Evolutionary conservation across 495 filamentous ascomycete species (phyloP).

Genomic region (Rusavskia elegans): DNA sequence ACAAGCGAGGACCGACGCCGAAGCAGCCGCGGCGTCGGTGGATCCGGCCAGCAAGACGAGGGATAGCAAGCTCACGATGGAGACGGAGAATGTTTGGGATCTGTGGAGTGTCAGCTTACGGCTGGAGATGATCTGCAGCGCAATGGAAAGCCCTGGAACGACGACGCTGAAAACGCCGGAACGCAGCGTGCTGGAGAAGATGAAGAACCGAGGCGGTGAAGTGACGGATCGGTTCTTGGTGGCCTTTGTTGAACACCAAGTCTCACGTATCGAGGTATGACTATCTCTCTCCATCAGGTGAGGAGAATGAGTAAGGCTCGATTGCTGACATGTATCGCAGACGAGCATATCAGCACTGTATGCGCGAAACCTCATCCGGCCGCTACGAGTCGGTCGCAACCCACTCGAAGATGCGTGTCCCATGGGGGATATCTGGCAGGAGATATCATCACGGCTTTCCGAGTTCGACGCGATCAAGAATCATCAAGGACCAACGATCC

Average conservation of each 20-base stretch:
- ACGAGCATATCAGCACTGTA: conserved; percentile 49
- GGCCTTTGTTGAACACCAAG: conserved; percentile 83
- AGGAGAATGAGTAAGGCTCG: not conserved
- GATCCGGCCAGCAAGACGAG: conserved; percentile 28
- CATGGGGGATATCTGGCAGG: conserved; percentile 32
- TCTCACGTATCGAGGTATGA: conserved; percentile 85
- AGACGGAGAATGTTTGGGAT: conserved; percentile 71
- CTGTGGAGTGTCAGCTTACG: conserved; percentile 81
- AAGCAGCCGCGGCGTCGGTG: conserved; percentile 19
- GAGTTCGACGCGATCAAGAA: conserved; percentile 35
- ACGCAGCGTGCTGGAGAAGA: conserved; percentile 62
- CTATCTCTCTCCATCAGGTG: not conserved
- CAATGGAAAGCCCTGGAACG: conserved; percentile 49
- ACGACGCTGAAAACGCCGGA: conserved; percentile 53
- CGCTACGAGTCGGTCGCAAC: conserved; percentile 28
- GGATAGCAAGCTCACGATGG: conserved; percentile 45
- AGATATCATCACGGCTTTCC: conserved; percentile 30
- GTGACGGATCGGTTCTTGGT: conserved; percentile 72
- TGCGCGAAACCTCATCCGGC: conserved; percentile 46
- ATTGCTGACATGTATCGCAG: conserved; percentile 20
- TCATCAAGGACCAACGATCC: conserved; percentile 9
- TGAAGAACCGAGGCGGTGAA: conserved; percentile 72
- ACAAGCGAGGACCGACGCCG: conserved; percentile 32
- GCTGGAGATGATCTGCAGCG: conserved; percentile 81
- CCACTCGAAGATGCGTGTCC: conserved; percentile 35